Evolutionary conservation across 1,139 yeast genomes (phyloP), one percentile per base, ranked within the genome.

Genomic region (Scheffersomyces segobiensis): DNA sequence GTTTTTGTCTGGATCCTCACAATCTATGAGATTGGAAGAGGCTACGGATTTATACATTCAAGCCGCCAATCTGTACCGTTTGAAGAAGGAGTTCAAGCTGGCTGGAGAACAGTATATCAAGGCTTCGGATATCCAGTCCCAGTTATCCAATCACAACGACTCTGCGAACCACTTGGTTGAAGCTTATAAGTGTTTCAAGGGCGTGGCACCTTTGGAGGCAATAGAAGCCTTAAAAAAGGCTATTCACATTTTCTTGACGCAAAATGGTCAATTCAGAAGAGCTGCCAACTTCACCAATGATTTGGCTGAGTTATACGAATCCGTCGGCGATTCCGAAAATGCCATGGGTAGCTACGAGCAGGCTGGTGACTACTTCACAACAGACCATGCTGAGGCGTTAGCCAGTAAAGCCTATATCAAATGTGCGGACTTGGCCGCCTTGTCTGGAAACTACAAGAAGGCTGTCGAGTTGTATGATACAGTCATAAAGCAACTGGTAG

Each of bases 261-360:
- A 87, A 63, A 87, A 93, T 64, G 99, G 99, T 17, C 97, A 93
- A 71, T 96, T 95, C 76, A 87, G 99, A 71, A 83, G 99, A 71
- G 97, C 97, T 22, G 99, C 99, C 20, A 92, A 92, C 71, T 93
- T 91, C 75, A 89, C 95, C 68, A 86, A 89, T 81, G 98, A 95
- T 71, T 82, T 95, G 67, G 99, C 93, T 3, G 95, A 87, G 64
- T 75, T 95, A 53, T 92, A 91, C 71, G 98, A 95, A 73, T 82
- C 82, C 54, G 78, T 90, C 48, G 83, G 84, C 57, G 96, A 93
- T 68, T 73, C 77, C 26, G 79, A 81, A 19, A 84, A 84, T 64
- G 98, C 99, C 3, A 82, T 89, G 57, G 81, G 82, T 59, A 86
- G 95, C 39, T 95, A 90, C 72, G 97, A 93, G 70, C 91, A 89